These are phyloP conservation scores for Alliaria petiolata DNA, from an alignment of 345 rosid genomes.

Conservation along the genomic window DNA sequence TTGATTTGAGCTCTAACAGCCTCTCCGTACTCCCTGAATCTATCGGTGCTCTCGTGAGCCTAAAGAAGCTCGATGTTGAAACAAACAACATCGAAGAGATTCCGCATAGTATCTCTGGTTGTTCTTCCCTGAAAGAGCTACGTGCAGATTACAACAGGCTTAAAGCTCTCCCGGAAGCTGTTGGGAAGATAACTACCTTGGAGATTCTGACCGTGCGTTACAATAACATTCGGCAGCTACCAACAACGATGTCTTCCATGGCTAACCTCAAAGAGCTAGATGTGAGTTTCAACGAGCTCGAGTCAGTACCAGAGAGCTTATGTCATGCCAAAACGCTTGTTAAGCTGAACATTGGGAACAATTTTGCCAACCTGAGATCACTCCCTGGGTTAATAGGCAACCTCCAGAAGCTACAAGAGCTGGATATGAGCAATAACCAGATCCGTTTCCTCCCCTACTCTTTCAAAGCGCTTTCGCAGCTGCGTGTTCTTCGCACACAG, in stretches of 20 bases:
- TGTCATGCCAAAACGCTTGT: conserved; percentile 81
- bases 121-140: conserved; percentile 70
- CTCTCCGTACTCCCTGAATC: conserved; percentile 62
- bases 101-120: conserved; percentile 71
- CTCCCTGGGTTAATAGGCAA: conserved; percentile 92
- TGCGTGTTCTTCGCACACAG: conserved; percentile 59
- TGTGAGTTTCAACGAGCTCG: conserved; percentile 97
- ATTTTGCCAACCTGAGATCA: conserved; percentile 76
- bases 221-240: conserved; percentile 80
- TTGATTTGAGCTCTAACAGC: conserved; percentile 82
- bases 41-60: conserved; percentile 62
- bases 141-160: conserved; percentile 86
- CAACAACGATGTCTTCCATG: conserved; percentile 88
- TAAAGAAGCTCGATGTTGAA: conserved; percentile 68
- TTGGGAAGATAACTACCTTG: conserved; percentile 72
- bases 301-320: conserved; percentile 90
- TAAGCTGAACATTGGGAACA: conserved; percentile 89
- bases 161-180: conserved; percentile 97
- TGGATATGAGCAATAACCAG: conserved; percentile 96
- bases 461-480: conserved; percentile 63
- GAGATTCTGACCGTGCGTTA: conserved; percentile 83
- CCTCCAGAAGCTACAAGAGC: conserved; percentile 88
- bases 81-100: conserved; percentile 86
- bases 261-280: conserved; percentile 74
- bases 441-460: conserved; percentile 85